Conservation (phyloP, 257 asterid species). For the Solanum bulbocastanum region DNA sequence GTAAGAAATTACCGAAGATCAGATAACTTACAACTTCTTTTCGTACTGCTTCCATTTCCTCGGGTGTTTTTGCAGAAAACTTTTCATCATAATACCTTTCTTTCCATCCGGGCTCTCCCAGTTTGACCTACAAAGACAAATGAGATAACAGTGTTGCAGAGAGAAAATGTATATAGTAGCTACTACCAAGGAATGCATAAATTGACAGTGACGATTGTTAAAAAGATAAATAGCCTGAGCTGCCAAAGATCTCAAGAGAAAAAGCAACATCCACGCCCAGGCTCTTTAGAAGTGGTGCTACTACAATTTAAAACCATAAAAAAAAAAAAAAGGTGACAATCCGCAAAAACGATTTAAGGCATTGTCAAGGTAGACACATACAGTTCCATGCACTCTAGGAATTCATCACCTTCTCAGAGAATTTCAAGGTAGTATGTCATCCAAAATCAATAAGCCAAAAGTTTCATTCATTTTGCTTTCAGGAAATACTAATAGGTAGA, state of each 20-base stretch:
- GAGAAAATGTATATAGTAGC: background rate
- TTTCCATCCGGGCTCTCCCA: constrained; percentile 33
- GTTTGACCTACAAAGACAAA: constrained; percentile 29
- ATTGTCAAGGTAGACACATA: background rate
- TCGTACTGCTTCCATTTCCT: constrained; percentile 26
- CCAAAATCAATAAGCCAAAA: background rate
- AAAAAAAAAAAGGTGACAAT: background rate
- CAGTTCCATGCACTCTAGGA: background rate
- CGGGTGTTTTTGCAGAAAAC: constrained; percentile 19
- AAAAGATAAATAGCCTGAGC: background rate
- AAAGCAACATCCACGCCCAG: background rate
- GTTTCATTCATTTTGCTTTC: background rate
- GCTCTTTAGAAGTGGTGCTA: background rate
- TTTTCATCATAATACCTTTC: constrained; percentile 43
- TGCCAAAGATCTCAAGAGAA: background rate
- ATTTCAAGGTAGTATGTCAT: background rate
- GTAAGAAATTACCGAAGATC: background rate
- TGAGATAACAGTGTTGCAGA: background rate
- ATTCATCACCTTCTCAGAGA: background rate
- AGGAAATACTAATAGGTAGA: background rate
- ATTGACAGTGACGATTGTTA: background rate
- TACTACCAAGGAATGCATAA: background rate
- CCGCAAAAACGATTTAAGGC: background rate
- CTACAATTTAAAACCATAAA: background rate
- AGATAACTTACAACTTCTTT: constrained; percentile 27